Evolutionary conservation across 164 flowering plant species (phyloP).

Genomic region (Vitis amurensis): DNA sequence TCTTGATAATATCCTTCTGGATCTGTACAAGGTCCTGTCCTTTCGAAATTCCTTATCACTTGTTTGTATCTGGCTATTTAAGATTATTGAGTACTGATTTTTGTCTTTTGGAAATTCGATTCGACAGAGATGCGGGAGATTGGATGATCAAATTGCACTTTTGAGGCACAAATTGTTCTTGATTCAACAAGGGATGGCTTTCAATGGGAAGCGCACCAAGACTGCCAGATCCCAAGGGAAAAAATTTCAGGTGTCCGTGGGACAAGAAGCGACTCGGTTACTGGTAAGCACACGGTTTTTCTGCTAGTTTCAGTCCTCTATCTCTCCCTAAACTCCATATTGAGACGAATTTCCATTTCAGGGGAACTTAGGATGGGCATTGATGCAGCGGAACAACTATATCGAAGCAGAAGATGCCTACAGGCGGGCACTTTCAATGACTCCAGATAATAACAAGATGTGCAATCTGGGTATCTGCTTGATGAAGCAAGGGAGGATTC

Average conservation of each 20-base stretch:
- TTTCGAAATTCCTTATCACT: neutral
- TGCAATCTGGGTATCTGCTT: conserved; percentile 96
- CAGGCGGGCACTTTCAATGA: conserved; percentile 72
- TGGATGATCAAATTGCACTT: conserved; percentile 85
- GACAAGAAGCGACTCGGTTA: conserved; percentile 93
- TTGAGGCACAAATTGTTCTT: conserved; percentile 78
- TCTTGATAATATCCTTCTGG: conserved; percentile 89
- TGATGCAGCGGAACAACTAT: conserved; percentile 93
- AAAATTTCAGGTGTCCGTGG: conserved; percentile 95
- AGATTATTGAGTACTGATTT: neutral
- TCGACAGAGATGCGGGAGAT: conserved; percentile 89
- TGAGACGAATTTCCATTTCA: conserved; percentile 21
- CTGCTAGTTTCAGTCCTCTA: neutral
- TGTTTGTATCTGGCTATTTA: neutral
- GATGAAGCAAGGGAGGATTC: conserved; percentile 93
- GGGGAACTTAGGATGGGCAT: conserved; percentile 99
- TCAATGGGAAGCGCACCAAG: conserved; percentile 97
- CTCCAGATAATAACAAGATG: conserved; percentile 95
- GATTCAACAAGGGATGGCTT: conserved; percentile 95
- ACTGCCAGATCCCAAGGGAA: conserved; percentile 98
- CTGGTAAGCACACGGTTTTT: conserved; percentile 46
- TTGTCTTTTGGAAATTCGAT: conserved; percentile 1
- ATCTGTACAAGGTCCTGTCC: conserved; percentile 79
- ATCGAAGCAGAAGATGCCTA: conserved; percentile 89
- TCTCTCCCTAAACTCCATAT: neutral